phyloP scores from a whole-genome alignment of 2,329 filamentous ascomycete species.

The Cryphonectria nitschkei region DNA sequence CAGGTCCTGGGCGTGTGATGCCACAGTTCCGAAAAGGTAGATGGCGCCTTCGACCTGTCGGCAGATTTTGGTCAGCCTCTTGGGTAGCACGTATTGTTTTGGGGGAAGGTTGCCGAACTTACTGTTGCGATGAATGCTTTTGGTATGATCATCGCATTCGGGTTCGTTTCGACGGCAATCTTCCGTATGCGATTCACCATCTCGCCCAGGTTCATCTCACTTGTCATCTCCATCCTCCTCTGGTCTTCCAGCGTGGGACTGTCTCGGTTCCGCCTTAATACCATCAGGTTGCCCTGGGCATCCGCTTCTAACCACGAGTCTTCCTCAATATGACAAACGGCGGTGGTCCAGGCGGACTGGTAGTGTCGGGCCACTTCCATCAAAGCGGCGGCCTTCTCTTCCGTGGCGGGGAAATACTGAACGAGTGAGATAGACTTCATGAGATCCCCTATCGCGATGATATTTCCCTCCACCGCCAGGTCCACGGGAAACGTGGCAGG shows the following conservation, averaged over 20 bases:
- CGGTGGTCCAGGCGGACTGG: conserved; percentile 80
- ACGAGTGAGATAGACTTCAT: conserved; percentile 91
- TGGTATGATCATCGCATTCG: conserved; percentile 72
- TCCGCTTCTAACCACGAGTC: conserved; percentile 84
- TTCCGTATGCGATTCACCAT: conserved; percentile 88
- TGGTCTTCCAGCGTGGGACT: conserved; percentile 77
- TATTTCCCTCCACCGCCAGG: conserved; percentile 71
- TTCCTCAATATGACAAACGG: conserved; percentile 71
- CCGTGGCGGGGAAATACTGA: conserved; percentile 64
- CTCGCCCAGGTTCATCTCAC: conserved; percentile 86
- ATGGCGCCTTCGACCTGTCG: conserved; percentile 83
- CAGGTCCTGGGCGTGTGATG: conserved; percentile 72
- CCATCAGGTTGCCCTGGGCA: conserved; percentile 82
- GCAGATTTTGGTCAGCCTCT: conserved; percentile 29
- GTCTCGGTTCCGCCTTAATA: conserved; percentile 73
- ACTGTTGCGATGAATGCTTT: conserved; percentile 89
- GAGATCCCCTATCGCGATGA: conserved; percentile 84
- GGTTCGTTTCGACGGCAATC: conserved; percentile 67
- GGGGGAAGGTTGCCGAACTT: conserved; percentile 40
- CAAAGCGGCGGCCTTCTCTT: conserved; percentile 64
- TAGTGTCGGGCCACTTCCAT: conserved; percentile 79
- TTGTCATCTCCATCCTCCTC: conserved; percentile 70
- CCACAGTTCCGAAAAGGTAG: conserved; percentile 85
- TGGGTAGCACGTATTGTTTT: not conserved
- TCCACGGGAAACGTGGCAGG: conserved; percentile 85